A percentile compares a stretch with the other conserved stretches of the same genome.
Conservation (phyloP, 495 filamentous ascomycete species). For the Penicillium subrubescens region DNA sequence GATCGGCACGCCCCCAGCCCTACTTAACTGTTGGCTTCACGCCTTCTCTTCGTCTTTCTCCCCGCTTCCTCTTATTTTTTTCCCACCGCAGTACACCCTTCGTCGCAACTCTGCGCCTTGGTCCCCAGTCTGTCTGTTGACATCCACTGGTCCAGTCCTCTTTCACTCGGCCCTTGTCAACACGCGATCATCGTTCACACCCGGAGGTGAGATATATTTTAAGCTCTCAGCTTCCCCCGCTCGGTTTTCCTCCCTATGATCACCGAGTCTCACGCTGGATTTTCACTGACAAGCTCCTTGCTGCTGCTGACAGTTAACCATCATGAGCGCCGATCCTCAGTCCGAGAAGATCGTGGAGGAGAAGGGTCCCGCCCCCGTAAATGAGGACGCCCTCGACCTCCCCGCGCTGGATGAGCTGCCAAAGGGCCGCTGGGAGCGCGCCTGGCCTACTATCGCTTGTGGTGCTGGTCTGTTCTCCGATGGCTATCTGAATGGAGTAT, state of each 20-base stretch:
- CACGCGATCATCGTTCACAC: neutral
- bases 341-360: conserved; percentile 11
- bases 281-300: neutral
- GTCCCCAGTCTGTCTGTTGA: neutral
- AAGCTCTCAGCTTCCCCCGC: neutral
- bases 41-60: neutral
- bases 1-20: neutral
- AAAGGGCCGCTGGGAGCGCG: conserved; percentile 60
- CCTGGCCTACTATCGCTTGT: conserved; percentile 74
- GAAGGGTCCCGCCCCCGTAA: conserved; percentile 17
- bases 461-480: conserved; percentile 90
- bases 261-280: neutral
- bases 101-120: neutral
- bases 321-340: conserved; percentile 15
- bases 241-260: neutral
- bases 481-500: conserved; percentile 82
- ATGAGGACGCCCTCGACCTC: conserved; percentile 23
- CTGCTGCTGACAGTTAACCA: neutral
- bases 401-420: conserved; percentile 39
- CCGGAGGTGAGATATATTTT: neutral
- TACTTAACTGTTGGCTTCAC: neutral
- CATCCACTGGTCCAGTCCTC: conserved; percentile 11
- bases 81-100: neutral
- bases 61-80: neutral
- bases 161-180: conserved; percentile 1